Base-by-base conservation (phyloP, 345 rosid species). In the Linum usitatissimum region DNA sequence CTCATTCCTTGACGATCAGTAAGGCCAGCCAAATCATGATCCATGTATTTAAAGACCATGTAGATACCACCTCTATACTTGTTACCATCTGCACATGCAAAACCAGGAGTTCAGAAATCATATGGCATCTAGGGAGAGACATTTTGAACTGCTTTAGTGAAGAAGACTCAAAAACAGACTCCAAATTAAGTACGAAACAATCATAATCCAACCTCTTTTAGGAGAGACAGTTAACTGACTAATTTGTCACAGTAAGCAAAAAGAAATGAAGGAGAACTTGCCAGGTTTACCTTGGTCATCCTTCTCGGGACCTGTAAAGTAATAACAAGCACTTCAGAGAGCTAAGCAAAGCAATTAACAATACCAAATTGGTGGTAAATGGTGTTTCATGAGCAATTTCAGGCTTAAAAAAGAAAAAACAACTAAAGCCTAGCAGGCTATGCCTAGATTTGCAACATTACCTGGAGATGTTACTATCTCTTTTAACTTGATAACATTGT, bases 21-120 rank as follows among this genome's bases (percentile, higher is more conserved):
- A 40, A 90, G 94, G 48, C 99, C 97, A 38, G 91, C 89, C 81
- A 93, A 78, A 63, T 89, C 98, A 79, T 89, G 96, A 76, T 92
- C 98, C 98, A 92, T 89, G 77, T 89, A 92, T 64, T 89, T 97
- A 66, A 89, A 92, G 64, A 92, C 98, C 98, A 92, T 89, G 74
- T 89, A 92, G 61, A 87, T 89, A 30, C 98, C 95, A 60, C 98
- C 91, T 73, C 84, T 92, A 75, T 89, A 89, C 79, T 92, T 92
- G 75, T 87, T 85, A 51, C 86, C 90, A 81, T 85, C 97, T 89
- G 77, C 61, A 82, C 45, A 51, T 10, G 30, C 8, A 60, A 60
- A 6, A 53, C 18, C 28, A 23, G 13, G 17, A 30, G 9, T 51
- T 74, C 55, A 76, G 60, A 45, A 64, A 66, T 31, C 55, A 49